Base-by-base conservation (phyloP, 208 protist species). In the Trypanosoma lewisi region DNA sequence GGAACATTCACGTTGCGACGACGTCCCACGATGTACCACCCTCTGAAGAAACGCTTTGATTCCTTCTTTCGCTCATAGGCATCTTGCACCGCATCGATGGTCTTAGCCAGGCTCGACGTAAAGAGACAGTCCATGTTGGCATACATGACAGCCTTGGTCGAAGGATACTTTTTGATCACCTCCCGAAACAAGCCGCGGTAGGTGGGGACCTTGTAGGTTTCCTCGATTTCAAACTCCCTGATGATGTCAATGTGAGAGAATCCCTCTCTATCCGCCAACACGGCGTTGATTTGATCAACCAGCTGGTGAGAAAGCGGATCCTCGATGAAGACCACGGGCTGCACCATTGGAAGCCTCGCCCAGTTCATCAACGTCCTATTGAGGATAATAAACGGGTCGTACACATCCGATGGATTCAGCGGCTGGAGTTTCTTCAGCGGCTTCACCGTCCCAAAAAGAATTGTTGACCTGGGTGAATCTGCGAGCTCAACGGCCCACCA, bases 361-460 rank as follows among this genome's bases (percentile, higher is more conserved):
- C 65, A 71, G 47, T 67, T 71, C 31, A 23, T 34, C 23, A 71
- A 33, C 45, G 41, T 67, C 27, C 60, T n/a, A 6, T 52, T 51
- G 25, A 31, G 45, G 44, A 57, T 65, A 14, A 58, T 54, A 31
- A 37, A 47, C 9, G 37, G 12, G 45, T 59, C 63, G 48, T 34
- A 62, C 36, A 48, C 28, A 25, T 57, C 63, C n/a, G 61, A 58
- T 5, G 23, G 1, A 44, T 42, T 19, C 4, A 4, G 17, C 3
- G 56, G 56, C 30, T 11, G 27, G 12, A 4, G 14, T 11, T 30
- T 5, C 56, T n/a, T 47, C 65, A 67, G 17, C 47, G 65, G 60
- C 41, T 71, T 71, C 55, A 62, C 41, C 27, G 65, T 56, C 5
- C 51, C 51, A 21, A 56, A 56, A 4, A 56, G 30, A 42, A 56